These are phyloP conservation scores for Ruellia speciosa DNA, from an alignment of 305 asterid genomes.

Conservation along the genomic window DNA sequence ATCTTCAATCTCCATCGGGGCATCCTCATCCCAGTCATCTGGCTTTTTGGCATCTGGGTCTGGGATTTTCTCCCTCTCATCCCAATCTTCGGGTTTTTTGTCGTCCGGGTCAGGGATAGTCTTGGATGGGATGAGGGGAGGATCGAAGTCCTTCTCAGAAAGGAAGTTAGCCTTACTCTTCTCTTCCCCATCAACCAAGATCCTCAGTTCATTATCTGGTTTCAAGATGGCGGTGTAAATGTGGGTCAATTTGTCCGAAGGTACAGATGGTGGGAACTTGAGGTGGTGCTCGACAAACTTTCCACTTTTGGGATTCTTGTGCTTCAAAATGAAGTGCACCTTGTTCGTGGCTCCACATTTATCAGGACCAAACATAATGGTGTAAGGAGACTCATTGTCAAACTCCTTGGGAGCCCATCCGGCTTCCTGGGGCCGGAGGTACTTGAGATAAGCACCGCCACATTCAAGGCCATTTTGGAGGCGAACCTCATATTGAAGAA, in stretches of 20 bases:
- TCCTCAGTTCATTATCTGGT: constrained; percentile 58
- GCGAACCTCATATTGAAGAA: constrained; percentile 86
- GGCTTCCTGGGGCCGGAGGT: constrained; percentile 87
- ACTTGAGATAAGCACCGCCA: constrained; percentile 93
- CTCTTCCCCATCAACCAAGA: constrained; percentile 92
- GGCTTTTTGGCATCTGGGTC: constrained; percentile 88
- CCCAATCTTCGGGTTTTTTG: constrained; percentile 93
- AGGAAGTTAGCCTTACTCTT: constrained; percentile 82
- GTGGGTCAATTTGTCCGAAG: constrained; percentile 81
- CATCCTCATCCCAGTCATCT: constrained; percentile 94
- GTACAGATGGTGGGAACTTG: constrained; percentile 82
- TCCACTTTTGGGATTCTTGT: constrained; percentile 82
- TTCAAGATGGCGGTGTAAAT: constrained; percentile 82
- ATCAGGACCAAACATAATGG: constrained; percentile 97
- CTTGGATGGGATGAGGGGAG: constrained; percentile 69
- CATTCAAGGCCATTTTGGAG: constrained; percentile 93
- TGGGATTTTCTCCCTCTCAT: constrained; percentile 82
- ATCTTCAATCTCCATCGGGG: constrained; percentile 83
- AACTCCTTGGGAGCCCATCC: constrained; percentile 88
- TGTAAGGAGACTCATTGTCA: constrained; percentile 77
- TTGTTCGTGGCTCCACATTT: constrained; percentile 93
- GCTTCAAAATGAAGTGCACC: constrained; percentile 92
- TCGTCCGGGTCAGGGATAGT: constrained; percentile 98
- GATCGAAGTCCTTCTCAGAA: constrained; percentile 73
- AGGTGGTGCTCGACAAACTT: constrained; percentile 83